Percentiles rank a stretch among this genome's conserved stretches.
phyloP scores from a whole-genome alignment of 768 basidiomycete genomes.

The Xerocomellus intermedius region DNA sequence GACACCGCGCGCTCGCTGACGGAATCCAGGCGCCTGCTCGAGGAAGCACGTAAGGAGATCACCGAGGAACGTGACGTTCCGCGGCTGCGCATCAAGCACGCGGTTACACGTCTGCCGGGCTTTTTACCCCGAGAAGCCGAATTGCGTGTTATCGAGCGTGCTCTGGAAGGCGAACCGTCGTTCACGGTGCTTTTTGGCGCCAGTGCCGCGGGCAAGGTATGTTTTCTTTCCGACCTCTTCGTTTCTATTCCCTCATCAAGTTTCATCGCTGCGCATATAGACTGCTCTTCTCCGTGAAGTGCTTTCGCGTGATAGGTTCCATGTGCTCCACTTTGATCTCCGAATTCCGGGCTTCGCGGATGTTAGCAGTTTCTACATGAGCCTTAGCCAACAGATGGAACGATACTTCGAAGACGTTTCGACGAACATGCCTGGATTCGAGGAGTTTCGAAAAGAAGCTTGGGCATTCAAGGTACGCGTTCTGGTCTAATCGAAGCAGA shows the following conservation, averaged over 20 bases:
- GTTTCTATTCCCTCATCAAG: neutral
- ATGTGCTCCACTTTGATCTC: conserved; percentile 82
- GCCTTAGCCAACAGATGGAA: conserved; percentile 79
- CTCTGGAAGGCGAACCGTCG: conserved; percentile 65
- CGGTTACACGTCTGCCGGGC: conserved; percentile 72
- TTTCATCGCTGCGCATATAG: conserved; percentile 32
- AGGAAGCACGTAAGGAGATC: conserved; percentile 76
- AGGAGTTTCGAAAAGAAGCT: conserved; percentile 71
- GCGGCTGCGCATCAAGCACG: conserved; percentile 70
- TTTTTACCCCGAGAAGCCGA: conserved; percentile 73
- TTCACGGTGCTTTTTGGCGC: conserved; percentile 82
- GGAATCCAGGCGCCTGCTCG: conserved; percentile 71
- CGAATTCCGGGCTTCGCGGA: conserved; percentile 85
- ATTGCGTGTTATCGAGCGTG: conserved; percentile 60
- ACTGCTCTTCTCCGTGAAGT: conserved; percentile 80
- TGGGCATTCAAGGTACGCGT: conserved; percentile 71
- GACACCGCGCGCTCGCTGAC: conserved; percentile 77
- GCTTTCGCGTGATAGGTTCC: conserved; percentile 63
- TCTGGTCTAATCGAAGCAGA: neutral
- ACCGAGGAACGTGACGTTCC: conserved; percentile 63
- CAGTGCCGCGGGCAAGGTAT: conserved; percentile 77
- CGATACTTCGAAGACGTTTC: conserved; percentile 71
- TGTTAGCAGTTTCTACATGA: conserved; percentile 70
- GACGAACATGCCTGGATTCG: conserved; percentile 56
- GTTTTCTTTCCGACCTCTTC: neutral